Base-by-base conservation (phyloP, 2,329 filamentous ascomycete genomes). In the Talaromyces sp. region DNA sequence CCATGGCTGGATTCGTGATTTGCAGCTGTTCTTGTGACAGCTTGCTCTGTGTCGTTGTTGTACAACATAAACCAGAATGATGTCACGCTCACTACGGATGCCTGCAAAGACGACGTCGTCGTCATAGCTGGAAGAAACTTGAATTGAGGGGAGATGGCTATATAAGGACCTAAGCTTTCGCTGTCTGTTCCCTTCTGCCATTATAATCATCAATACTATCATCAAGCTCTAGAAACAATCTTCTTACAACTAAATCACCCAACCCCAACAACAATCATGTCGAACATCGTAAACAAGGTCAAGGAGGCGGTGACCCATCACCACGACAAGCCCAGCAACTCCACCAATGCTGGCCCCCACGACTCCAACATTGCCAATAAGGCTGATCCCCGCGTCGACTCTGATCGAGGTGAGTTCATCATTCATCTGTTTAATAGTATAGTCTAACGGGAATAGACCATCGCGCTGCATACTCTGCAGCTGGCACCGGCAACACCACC, bases 341-440 rank as follows among this genome's bases (percentile, higher is more conserved):
- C 61, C 41, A 66, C 66, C 52, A 62, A 66, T 65, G 70, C 69
- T 27, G 75, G 78, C n/a, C 78, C 77, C 33, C 77, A 80, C 66
- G 68, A 69, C 10, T 76, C 76, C 24, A 78, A 78, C 24, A 47
- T 76, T 10, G 72, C 74, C 47, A 81, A 81, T 65, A 78, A 75
- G 65, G 54, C 71, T 7, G 79, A 81, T 62, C 71, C 71, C 24
- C 66, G 71, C 8, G 66, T 72, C 13, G 72, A 78, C 66, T 74
- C 69, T 52, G 72, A 75, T 62, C 67, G 58, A 56, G 50, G 63
- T 57, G 13, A 35, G 22, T 50, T 31, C 22, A 31, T 19, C 3
- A 1, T 13, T 10, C 0, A 37, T 13, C 35, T 10, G 1, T 37
- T 8, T 13, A 3, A 37, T 37, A 9, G 35, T 13, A 37, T 37